Evolutionary conservation across 2,329 filamentous ascomycete species (phyloP), one percentile per base, ranked within the genome.

Genomic region (Ceratocystis cacaofunesta): DNA sequence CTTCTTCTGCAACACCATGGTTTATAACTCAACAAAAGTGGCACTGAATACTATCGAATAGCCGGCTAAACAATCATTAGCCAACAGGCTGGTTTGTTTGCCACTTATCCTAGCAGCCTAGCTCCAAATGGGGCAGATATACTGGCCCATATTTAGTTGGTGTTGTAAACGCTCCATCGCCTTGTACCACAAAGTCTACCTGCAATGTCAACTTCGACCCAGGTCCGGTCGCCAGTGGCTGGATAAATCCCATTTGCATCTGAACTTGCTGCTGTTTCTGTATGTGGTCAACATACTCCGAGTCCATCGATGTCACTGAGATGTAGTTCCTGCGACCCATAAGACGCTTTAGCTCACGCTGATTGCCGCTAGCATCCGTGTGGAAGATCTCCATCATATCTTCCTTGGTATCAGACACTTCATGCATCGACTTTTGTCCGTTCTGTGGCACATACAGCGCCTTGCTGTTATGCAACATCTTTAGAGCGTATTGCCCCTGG

Each of bases 311-410:
- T n/a, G 97, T 87, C 69, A 95, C 87, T 0, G 92, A 90, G 12
- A 92, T 86, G 72, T 97, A 99, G 73, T 96, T 97, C 67, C 94
- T 81, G 52, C 92, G 81, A 0, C 88, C 90, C 91, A 99, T 99
- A 63, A 99, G 82, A 72, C 92, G 89, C 77, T 92, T 92, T 72
- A 92, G 80, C 74, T 96, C 92, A 60, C 92, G 82, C 0, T 85
- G 80, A 44, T 84, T 79, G n/a, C 94, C 92, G 64, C 87, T 90
- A 17, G 94, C 90, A 71, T 99, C 94, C 6, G 87, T 89, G 71
- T 94, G 90, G 82, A 99, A 99, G 70, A 99, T 95, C 78, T 99
- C 94, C 89, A 99, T 95, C 94, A 99, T 99, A 76, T 99, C 94
- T 75, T 99, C 94, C 76, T 99, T 97, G 60, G 94, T 99, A 74